Percentiles rank a stretch among this genome's conserved stretches.
Evolutionary conservation across 345 rosid genomes (phyloP).

Genomic region (Salix suchowensis): DNA sequence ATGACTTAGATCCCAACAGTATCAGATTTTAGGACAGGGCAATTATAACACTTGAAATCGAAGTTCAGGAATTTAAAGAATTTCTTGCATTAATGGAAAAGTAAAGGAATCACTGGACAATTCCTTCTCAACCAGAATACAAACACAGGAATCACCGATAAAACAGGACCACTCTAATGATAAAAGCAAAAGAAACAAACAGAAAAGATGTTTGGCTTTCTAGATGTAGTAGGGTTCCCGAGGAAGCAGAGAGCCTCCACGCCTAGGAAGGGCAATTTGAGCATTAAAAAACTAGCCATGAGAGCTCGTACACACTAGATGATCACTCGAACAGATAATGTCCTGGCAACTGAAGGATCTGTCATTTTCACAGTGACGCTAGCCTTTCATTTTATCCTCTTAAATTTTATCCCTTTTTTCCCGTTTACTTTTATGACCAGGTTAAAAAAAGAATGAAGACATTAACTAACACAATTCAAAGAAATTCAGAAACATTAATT

Average conservation of each 20-base stretch:
- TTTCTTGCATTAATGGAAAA: neutral
- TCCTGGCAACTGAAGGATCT: slow-evolving; percentile 21
- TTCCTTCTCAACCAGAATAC: neutral
- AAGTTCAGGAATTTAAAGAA: neutral
- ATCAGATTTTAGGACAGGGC: neutral
- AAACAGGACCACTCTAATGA: slow-evolving; percentile 24
- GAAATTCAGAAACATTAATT: neutral
- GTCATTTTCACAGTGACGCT: slow-evolving; percentile 32
- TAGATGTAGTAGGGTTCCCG: slow-evolving; percentile 13
- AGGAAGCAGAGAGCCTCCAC: slow-evolving; percentile 25
- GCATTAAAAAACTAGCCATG: neutral
- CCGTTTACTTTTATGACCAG: neutral
- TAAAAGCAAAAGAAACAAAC: slow-evolving; percentile 33
- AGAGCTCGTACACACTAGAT: slow-evolving; percentile 1
- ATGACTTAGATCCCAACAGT: neutral
- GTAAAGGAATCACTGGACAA: neutral
- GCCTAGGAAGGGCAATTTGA: slow-evolving; percentile 28
- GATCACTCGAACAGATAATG: slow-evolving; percentile 37
- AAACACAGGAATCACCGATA: neutral
- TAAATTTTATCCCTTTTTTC: neutral
- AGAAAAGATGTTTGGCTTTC: slow-evolving; percentile 41
- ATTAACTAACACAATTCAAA: neutral
- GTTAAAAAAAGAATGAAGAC: neutral
- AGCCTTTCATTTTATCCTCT: neutral
- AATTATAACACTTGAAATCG: neutral